Conservation (phyloP, 2,329 filamentous ascomycete genomes). For the Pseudogymnoascus sp. region DNA sequence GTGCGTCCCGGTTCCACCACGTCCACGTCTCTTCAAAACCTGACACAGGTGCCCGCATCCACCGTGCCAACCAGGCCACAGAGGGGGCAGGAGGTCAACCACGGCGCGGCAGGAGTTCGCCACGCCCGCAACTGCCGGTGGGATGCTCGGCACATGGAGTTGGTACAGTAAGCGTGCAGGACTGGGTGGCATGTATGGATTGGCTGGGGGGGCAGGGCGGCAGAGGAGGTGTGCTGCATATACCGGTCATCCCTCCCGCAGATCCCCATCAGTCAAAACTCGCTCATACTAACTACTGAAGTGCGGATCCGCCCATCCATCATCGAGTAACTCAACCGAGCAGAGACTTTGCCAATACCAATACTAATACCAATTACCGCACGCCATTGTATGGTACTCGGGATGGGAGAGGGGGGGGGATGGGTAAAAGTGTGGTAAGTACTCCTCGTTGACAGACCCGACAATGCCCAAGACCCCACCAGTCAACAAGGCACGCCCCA, state of each 20-base stretch:
- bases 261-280: neutral
- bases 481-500: neutral
- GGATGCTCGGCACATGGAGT: neutral
- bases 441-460: neutral
- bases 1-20: no score
- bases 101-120: neutral
- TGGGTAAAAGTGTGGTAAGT: no score
- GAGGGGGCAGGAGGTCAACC: neutral
- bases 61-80: neutral
- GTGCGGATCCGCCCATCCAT: neutral
- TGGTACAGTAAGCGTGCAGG: neutral
- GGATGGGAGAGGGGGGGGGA: no score
- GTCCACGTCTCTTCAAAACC: neutral
- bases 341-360: neutral
- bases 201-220: no score
- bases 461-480: neutral
- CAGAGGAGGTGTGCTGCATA: neutral
- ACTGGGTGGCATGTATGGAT: neutral
- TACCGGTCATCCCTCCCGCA: neutral
- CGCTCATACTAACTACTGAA: neutral
- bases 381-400: neutral
- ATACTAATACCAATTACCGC: no score
- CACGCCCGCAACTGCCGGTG: neutral
- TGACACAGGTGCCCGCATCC: neutral
- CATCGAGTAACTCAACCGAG: neutral